Percentiles rank a stretch among this genome's conserved stretches.
These are phyloP conservation scores for Aspergillus olivimuriae DNA, from an alignment of 495 filamentous ascomycete genomes.

Conservation along the genomic window DNA sequence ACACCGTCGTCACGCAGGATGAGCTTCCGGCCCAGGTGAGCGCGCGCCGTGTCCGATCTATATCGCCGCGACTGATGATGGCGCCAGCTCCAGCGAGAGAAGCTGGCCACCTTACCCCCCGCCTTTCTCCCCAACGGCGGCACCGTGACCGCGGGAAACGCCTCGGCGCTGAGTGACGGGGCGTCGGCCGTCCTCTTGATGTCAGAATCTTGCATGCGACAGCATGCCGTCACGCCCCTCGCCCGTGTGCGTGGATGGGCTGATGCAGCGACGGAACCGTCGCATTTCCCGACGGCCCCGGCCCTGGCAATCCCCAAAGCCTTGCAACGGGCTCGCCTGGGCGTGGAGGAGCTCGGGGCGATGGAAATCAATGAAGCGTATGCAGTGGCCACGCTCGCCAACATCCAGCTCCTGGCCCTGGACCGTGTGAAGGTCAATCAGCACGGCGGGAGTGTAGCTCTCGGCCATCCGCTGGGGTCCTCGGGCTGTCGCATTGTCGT, in stretches of 20 bases:
- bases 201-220: too few relatives aligned
- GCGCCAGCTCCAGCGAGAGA: too few relatives aligned
- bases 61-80: too few relatives aligned
- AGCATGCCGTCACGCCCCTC: too few relatives aligned
- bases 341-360: slow-evolving; percentile 68
- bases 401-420: slow-evolving; percentile 60
- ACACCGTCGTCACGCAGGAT: too few relatives aligned
- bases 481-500: slow-evolving; percentile 68
- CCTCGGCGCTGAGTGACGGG: too few relatives aligned
- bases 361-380: slow-evolving; percentile 92
- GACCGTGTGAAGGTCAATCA: slow-evolving; percentile 77
- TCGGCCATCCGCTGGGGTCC: slow-evolving; percentile 68
- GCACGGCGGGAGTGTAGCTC: slow-evolving; percentile 64
- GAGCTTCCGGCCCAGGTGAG: too few relatives aligned
- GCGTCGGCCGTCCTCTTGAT: too few relatives aligned
- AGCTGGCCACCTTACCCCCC: slow-evolving; percentile 64
- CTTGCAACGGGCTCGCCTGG: slow-evolving; percentile 53
- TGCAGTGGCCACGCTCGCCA: slow-evolving; percentile 83
- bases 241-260: too few relatives aligned
- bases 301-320: not conserved
- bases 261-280: too few relatives aligned
- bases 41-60: too few relatives aligned
- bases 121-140: slow-evolving; percentile 73
- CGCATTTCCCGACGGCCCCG: not conserved
- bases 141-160: slow-evolving; percentile 62